Conservation (phyloP, 169 alveolate genomes). For the Theileria equi region DNA sequence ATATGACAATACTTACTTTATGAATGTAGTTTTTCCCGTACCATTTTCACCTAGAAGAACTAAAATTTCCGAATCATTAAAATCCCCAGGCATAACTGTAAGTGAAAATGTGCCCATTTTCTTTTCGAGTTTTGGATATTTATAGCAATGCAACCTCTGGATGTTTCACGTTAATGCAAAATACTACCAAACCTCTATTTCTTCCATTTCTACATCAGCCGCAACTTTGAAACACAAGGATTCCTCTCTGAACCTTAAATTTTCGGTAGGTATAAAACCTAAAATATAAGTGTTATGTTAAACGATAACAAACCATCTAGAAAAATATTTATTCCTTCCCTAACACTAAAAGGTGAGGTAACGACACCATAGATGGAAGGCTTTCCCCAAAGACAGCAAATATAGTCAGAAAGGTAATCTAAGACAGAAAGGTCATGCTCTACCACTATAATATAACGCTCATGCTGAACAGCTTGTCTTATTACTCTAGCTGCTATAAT, state of each 20-base stretch:
- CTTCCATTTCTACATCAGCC: slow-evolving; percentile 74
- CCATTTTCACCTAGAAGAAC: slow-evolving; percentile 99
- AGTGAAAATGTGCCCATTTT: slow-evolving; percentile 83
- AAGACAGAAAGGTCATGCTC: slow-evolving; percentile 99
- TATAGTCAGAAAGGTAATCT: slow-evolving; percentile 97
- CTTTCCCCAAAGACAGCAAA: slow-evolving; percentile 98
- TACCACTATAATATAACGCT: slow-evolving; percentile 93
- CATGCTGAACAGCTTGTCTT: slow-evolving; percentile 82
- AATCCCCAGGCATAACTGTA: slow-evolving; percentile 89
- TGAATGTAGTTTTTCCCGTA: slow-evolving; percentile 98
- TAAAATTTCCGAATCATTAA: slow-evolving; percentile 92
- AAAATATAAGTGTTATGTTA: not conserved
- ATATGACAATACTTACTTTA: slow-evolving; percentile 64
- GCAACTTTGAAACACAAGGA: slow-evolving; percentile 89
- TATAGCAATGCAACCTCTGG: slow-evolving; percentile 73
- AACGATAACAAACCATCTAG: slow-evolving; percentile 81
- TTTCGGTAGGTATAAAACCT: slow-evolving; percentile 98
- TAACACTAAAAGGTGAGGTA: slow-evolving; percentile 97
- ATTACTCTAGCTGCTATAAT: slow-evolving; percentile 94
- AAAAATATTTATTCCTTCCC: slow-evolving; percentile 98
- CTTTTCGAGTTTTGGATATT: slow-evolving; percentile 81
- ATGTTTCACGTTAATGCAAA: not conserved
- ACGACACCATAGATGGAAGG: slow-evolving; percentile 99
- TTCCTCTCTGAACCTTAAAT: slow-evolving; percentile 97
- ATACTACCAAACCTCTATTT: slow-evolving; percentile 51